These are phyloP conservation scores for Monosporozyma siamensis DNA, from an alignment of 805 yeast species.

Conservation along the genomic window DNA sequence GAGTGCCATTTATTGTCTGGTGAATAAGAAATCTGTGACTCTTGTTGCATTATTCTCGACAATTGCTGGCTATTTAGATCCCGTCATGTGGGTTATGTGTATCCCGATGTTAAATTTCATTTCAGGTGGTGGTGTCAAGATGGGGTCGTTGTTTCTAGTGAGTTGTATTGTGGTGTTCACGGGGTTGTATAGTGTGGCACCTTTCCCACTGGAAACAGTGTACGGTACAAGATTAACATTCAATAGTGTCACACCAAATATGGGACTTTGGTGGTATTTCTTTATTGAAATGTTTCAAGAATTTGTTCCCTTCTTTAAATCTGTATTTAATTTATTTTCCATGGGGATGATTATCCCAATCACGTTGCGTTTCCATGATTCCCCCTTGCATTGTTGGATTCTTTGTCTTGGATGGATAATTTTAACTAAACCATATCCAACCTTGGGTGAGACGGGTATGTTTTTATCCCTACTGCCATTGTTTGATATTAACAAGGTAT, in stretches of 20 bases:
- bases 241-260: slow-evolving; percentile 71
- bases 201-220: not conserved
- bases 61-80: slow-evolving; percentile 53
- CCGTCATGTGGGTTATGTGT: slow-evolving; percentile 50
- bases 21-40: slow-evolving; percentile 32
- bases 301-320: slow-evolving; percentile 73
- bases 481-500: slow-evolving; percentile 26
- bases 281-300: slow-evolving; percentile 91
- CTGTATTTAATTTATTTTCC: slow-evolving; percentile 72
- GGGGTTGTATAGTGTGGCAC: not conserved
- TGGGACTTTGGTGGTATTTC: slow-evolving; percentile 98
- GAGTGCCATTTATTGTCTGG: slow-evolving; percentile 38
- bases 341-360: slow-evolving; percentile 63
- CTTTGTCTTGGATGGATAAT: slow-evolving; percentile 43
- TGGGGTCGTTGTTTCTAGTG: too few species aligned
- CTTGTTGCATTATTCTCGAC: slow-evolving; percentile 21
- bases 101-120: slow-evolving; percentile 35
- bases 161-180: too few species aligned
- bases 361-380: slow-evolving; percentile 49
- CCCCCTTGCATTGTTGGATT: slow-evolving; percentile 47
- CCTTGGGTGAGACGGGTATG: slow-evolving; percentile 64
- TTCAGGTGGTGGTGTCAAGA: too few species aligned
- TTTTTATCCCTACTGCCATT: slow-evolving; percentile 41
- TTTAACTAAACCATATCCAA: slow-evolving; percentile 78
- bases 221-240: slow-evolving; percentile 49